phyloP scores from a whole-genome alignment of 148 eudicot species.

The Oxyria digyna region DNA sequence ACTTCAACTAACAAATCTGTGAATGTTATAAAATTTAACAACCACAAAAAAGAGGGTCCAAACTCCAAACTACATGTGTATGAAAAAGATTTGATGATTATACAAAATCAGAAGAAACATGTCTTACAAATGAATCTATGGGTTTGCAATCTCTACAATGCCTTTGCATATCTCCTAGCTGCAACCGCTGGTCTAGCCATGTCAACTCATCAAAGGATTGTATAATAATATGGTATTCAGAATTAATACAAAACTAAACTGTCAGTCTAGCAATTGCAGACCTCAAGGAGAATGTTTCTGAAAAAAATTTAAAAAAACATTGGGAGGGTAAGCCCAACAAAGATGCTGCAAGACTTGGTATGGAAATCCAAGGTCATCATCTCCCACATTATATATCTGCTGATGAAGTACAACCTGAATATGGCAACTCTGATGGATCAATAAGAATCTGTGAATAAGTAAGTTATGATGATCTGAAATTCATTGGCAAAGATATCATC shows the following conservation, averaged over 20 bases:
- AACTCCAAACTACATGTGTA: neutral
- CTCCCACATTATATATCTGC: neutral
- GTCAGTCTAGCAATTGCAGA: neutral
- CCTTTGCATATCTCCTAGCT: neutral
- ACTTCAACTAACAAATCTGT: no score
- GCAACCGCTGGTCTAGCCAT: neutral
- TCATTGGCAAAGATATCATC: neutral
- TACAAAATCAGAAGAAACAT: neutral
- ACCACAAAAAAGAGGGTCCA: no score
- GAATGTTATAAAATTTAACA: neutral
- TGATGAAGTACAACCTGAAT: neutral
- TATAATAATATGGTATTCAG: neutral
- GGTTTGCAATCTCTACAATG: neutral
- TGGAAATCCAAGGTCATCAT: neutral
- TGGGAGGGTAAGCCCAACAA: neutral
- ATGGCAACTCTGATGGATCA: neutral
- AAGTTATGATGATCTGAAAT: neutral
- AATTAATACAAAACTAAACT: neutral
- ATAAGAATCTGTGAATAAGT: neutral
- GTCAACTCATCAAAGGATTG: neutral
- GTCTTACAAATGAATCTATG: neutral
- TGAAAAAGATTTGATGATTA: neutral
- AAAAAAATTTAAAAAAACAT: neutral
- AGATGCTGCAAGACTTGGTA: neutral
- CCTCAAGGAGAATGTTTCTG: neutral